Evolutionary conservation across 1,284 basidiomycete species (phyloP), one percentile per base, ranked within the genome.

Genomic region (Tilletia indica): DNA sequence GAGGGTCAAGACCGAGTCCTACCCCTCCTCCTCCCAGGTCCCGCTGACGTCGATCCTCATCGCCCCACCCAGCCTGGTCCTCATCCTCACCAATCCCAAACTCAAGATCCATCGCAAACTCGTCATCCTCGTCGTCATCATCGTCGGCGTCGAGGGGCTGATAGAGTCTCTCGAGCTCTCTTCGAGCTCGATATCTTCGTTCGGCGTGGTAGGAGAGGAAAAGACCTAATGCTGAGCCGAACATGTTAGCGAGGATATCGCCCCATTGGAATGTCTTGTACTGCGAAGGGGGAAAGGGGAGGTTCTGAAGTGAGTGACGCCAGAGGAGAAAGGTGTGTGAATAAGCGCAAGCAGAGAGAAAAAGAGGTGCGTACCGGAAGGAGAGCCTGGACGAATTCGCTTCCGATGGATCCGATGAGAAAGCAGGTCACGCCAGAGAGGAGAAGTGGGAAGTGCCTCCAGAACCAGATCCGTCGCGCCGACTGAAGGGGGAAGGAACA

Each of bases 341-440:
- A 48, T 9, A 8, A 31, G 51, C 8, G 56, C 56, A 31, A 12
- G 56, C 21, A 34, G 12, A 58, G 56, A 42, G 48, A 8, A 49
- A 31, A 45, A 49, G n/a, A 45, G 49, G 2, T 21, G 72, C 74
- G n/a, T 25, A 73, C 74, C 89, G 93, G 93, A 71, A 95, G 86
- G 79, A 91, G 80, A 4, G 91, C 90, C 82, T 94, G 93, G 0
- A 95, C 89, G 77, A 94, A 86, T 84, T 95, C 93, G 82, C 91
- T 93, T n/a, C 93, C 81, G 68, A 95, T 87, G 0, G 92, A 91
- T 6, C 93, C 93, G 6, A 78, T 75, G 61, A 78, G 2, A 42
- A 82, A 74, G 49, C 78, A 79, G 0, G 75, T 87, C 68, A 91
- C 81, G 1, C 85, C 83, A 0, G 92, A 91, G 73, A 92, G 87